Evolutionary conservation across 1,284 basidiomycete genomes (phyloP).

Genomic region (Puccinia hordei): DNA sequence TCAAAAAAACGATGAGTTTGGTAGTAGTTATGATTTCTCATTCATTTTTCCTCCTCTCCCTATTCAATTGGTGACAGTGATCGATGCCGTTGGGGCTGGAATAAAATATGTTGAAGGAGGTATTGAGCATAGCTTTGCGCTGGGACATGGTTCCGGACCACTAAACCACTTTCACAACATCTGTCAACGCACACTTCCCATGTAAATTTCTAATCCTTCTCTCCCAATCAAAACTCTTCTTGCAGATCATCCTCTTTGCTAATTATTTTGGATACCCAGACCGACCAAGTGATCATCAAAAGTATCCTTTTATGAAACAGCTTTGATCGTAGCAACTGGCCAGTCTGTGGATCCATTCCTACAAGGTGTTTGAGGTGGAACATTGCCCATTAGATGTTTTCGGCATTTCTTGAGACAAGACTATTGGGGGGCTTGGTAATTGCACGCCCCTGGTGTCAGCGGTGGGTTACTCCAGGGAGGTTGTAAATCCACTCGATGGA

Average conservation of each 20-base stretch:
- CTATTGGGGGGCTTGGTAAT: too few species aligned
- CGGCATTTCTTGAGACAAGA: conserved; percentile 77
- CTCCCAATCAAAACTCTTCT: too few species aligned
- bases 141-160: conserved; percentile 80
- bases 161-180: conserved; percentile 80
- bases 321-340: conserved; percentile 8
- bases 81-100: conserved; percentile 67
- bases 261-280: background rate
- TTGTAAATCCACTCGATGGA: too few species aligned
- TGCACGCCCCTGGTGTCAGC: too few species aligned
- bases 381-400: conserved; percentile 65
- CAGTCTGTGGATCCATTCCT: conserved; percentile 52
- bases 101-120: conserved; percentile 75
- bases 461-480: too few species aligned
- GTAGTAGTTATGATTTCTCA: background rate
- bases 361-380: conserved; percentile 53
- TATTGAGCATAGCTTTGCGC: conserved; percentile 70
- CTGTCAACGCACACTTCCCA: conserved; percentile 64
- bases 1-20: background rate
- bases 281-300: conserved; percentile 13
- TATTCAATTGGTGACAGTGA: conserved; percentile 61
- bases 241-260: too few species aligned
- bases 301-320: conserved; percentile 35
- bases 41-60: background rate
- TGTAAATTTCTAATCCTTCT: too few species aligned